Conservation (phyloP, 305 asterid genomes). For the Fraxinus ornus region DNA sequence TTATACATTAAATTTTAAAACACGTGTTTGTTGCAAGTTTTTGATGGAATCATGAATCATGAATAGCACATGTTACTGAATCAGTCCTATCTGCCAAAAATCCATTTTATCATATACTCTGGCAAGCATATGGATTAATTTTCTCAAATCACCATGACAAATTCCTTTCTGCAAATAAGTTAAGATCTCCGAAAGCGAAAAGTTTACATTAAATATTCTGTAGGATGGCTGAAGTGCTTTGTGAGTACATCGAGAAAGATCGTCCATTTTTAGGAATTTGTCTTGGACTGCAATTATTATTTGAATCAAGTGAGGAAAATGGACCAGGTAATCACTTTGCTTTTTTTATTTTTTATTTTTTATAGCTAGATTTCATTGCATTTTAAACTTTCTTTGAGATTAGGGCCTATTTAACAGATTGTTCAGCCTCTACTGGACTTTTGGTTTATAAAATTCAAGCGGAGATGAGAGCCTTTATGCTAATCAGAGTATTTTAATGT, state of each 20-base stretch:
- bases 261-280: slow-evolving; percentile 96
- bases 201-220: slow-evolving; percentile 30
- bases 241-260: slow-evolving; percentile 81
- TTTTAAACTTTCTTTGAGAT: background rate
- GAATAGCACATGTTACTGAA: background rate
- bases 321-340: slow-evolving; percentile 62
- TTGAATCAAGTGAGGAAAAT: slow-evolving; percentile 93
- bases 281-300: slow-evolving; percentile 93
- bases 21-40: background rate
- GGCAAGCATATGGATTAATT: background rate
- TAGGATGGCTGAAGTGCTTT: slow-evolving; percentile 83
- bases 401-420: background rate
- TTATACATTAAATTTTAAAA: background rate
- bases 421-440: background rate
- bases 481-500: too few relatives aligned
- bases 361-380: background rate
- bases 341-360: background rate
- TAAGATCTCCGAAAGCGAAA: background rate
- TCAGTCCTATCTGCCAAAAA: too few relatives aligned
- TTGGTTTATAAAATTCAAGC: background rate
- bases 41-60: background rate
- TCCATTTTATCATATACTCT: background rate
- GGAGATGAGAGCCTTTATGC: background rate
- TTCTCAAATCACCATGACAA: background rate
- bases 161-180: background rate